Base-by-base conservation (phyloP, 2,329 filamentous ascomycete genomes). In the Hymenoscyphus repandus region DNA sequence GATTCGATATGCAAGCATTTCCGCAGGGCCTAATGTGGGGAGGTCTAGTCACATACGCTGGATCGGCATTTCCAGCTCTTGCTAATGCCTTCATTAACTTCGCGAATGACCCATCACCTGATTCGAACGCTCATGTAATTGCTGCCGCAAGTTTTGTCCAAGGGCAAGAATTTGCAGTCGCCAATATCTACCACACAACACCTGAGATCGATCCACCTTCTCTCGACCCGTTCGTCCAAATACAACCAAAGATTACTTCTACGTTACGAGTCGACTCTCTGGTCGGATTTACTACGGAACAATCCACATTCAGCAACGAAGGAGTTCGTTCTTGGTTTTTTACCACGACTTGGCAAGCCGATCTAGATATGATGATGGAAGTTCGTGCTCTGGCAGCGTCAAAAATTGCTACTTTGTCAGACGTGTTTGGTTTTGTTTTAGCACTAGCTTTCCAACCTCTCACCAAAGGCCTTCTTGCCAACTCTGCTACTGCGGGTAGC, bases 181-280 rank as follows among this genome's bases (percentile, higher is more conserved):
- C 43, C 6, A 45, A 45, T 31, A 9, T 45, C 11, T 45, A 45
- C 18, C 30, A 44, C 17, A 11, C 30, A 7, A 45, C 31, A 13
- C 33, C 33, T 13, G 10, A 15, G 15, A 11, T 18, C 7, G 15
- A 32, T 33, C 43, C 43, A 20, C 33, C 17, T 27, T 37, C 31
- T 17, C 43, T 37, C 17, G 20, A 22, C 2, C 6, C 32, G 36
- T 5, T 46, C 65, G 49, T 50, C 1, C 44, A 51, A 17, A 53
- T 49, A 9, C 62, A 66, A 44, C 62, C 58, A 31, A 55, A 64
- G 5, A 49, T 72, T 32, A 40, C 55, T 41, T 34, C 40, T 17
- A 45, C 32, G 11, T 33, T 37, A 27, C 31, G 15, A 22, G 36
- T 11, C 36, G 43, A 45, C 22, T 37, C 43, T 20, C 13, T 45